Evolutionary conservation across 495 filamentous ascomycete species (phyloP).

Genomic region (Echria macrotheca): DNA sequence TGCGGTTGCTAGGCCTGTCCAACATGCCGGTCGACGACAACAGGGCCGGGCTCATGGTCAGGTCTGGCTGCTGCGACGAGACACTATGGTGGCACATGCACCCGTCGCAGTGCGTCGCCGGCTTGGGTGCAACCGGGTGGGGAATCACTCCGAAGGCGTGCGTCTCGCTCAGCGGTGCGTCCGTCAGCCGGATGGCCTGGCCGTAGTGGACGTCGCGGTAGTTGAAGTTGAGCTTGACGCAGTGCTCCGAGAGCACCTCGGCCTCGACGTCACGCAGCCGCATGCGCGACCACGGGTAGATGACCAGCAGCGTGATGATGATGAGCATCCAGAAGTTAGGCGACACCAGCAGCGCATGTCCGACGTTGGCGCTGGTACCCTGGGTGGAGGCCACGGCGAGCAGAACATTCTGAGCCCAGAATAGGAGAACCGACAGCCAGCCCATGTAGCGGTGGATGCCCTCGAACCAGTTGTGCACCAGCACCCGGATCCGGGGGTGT

Average conservation of each 20-base stretch:
- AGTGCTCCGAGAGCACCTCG: constrained; percentile 63
- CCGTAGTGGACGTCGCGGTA: constrained; percentile 53
- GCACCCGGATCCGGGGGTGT: constrained; percentile 48
- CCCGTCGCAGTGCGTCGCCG: constrained; percentile 10
- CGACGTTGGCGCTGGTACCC: constrained; percentile 7
- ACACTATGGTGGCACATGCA: constrained; percentile 4
- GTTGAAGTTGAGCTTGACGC: constrained; percentile 64
- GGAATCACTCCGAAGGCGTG: constrained; percentile 79
- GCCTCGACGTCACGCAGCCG: constrained; percentile 54
- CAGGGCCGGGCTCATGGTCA: constrained; percentile 1
- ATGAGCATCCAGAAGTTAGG: constrained; percentile 68
- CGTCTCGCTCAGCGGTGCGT: constrained; percentile 65
- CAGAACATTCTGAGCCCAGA: constrained; percentile 49
- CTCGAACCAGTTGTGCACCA: constrained; percentile 62
- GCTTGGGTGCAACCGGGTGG: constrained; percentile 24
- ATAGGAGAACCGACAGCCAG: constrained; percentile 56
- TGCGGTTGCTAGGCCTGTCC: not conserved
- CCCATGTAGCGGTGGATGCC: constrained; percentile 61
- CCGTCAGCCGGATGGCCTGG: constrained; percentile 48
- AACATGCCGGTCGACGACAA: not conserved
- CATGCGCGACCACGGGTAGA: constrained; percentile 65
- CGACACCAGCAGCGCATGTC: constrained; percentile 41
- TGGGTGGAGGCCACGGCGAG: constrained; percentile 19
- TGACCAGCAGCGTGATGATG: constrained; percentile 51
- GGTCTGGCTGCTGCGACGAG: not conserved